Evolutionary conservation across 2,329 filamentous ascomycete species (phyloP).

Genomic region (Tolypocladium tropicale): DNA sequence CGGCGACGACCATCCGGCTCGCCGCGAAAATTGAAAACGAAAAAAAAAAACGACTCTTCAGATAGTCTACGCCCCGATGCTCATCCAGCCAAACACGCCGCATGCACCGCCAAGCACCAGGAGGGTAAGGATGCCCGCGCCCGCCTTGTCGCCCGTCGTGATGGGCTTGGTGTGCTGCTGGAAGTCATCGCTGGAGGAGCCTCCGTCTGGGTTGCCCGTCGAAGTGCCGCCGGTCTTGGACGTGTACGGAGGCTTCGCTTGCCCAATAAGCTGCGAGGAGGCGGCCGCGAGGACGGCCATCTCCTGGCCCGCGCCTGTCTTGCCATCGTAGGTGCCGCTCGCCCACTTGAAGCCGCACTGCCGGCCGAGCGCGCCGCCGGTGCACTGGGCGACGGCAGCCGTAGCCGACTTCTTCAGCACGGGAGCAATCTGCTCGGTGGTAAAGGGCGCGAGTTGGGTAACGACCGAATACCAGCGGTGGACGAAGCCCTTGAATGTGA

Average conservation of each 20-base stretch:
- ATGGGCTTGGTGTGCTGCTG: slow-evolving; percentile 22
- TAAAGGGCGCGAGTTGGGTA: slow-evolving; percentile 44
- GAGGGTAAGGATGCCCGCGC: slow-evolving; percentile 36
- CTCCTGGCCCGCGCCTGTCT: slow-evolving; percentile 47
- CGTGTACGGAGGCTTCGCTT: slow-evolving; percentile 31
- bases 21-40: too few relatives aligned
- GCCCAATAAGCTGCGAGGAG: slow-evolving; percentile 37
- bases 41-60: neutral
- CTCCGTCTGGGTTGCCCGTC: slow-evolving; percentile 32
- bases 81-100: slow-evolving; percentile 39
- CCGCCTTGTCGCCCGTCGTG: slow-evolving; percentile 33
- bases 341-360: slow-evolving; percentile 48
- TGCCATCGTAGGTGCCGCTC: slow-evolving; percentile 39
- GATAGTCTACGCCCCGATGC: slow-evolving; percentile 20
- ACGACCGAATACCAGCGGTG: slow-evolving; percentile 45
- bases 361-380: slow-evolving; percentile 34
- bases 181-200: slow-evolving; percentile 24
- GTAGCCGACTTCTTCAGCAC: slow-evolving; percentile 40
- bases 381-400: slow-evolving; percentile 46
- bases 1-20: neutral
- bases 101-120: slow-evolving; percentile 29
- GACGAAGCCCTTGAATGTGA: slow-evolving; percentile 53
- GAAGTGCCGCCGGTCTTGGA: slow-evolving; percentile 41
- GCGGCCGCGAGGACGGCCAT: slow-evolving; percentile 49
- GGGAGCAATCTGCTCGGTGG: slow-evolving; percentile 36